Evolutionary conservation across 2,329 filamentous ascomycete genomes (phyloP), one percentile per base, ranked within the genome.

Genomic region (Cladophialophora yegresii): DNA sequence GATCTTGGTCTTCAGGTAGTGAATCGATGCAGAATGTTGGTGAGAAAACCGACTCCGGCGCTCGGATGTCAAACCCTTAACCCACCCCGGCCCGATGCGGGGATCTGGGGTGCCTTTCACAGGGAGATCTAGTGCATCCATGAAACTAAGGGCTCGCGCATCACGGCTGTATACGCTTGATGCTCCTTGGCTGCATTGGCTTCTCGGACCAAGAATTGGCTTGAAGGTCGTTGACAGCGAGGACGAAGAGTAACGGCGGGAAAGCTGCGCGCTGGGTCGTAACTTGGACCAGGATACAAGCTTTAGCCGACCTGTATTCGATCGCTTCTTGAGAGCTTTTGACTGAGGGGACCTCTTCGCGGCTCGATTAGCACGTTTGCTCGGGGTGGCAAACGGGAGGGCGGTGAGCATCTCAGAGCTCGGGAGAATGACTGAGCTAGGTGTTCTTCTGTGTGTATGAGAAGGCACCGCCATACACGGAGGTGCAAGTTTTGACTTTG

Each of bases 101-200:
- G 26, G 33, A 10, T 53, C 60, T 28, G 28, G 58, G 33, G 51
- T 36, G 20, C 53, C 54, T 45, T 53, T 43, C 36, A 28, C 45
- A 23, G 40, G 54, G n/a, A 36, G 40, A 33, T 50, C 50, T 43
- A 40, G 49, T 22, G 50, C 66, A 30, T 51, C 61, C 9, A 43
- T 47, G 8, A 67, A 54, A 51, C 64, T 69, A 32, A 71, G 30
- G 5, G 60, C 68, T 55, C 51, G 57, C 12, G 65, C 62, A 49
- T 71, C 65, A 30, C 62, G 62, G 55, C 68, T 70, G 54, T 70
- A 71, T 20, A 66, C 54, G 54, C 70, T 71, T 51, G 67, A 67
- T 12, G 65, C 60, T 45, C 57, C 54, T 10, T 56, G 33, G 22
- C 63, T 64, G 28, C 40, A 54, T 26, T 55, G 58, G 30, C 58